These are phyloP conservation scores for Irpex lacteus DNA, from an alignment of 1,284 basidiomycete species.

Conservation along the genomic window DNA sequence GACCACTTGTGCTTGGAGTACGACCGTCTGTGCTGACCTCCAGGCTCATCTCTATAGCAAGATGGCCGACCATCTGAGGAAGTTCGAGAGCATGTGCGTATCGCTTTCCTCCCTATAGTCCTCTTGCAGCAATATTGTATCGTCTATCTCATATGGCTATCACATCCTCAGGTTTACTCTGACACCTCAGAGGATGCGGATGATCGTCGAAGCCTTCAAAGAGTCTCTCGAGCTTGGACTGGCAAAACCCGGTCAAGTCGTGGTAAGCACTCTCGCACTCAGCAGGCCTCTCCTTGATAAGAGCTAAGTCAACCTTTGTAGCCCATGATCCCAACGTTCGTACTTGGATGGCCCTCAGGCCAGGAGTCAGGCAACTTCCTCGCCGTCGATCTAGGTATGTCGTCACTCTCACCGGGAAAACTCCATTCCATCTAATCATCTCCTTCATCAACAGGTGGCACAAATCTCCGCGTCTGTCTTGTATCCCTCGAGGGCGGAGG, in stretches of 20 bases:
- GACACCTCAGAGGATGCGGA: conserved; percentile 92
- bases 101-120: neutral
- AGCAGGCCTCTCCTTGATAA: neutral
- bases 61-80: conserved; percentile 87
- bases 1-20: conserved; percentile 3
- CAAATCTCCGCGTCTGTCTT: conserved; percentile 96
- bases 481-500: conserved; percentile 90
- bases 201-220: conserved; percentile 96
- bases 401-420: conserved; percentile 7
- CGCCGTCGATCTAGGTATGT: conserved; percentile 87
- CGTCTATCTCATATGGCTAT: neutral
- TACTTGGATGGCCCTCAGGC: conserved; percentile 96
- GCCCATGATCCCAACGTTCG: conserved; percentile 96
- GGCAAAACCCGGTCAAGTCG: conserved; percentile 80
- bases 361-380: conserved; percentile 89
- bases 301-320: conserved; percentile 27
- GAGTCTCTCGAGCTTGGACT: conserved; percentile 89
- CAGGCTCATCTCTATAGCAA: conserved; percentile 46
- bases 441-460: conserved; percentile 61
- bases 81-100: conserved; percentile 79
- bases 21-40: conserved; percentile 19
- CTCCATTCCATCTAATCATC: conserved; percentile 4
- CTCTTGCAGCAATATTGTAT: neutral
- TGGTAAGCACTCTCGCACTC: conserved; percentile 61
- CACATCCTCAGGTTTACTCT: conserved; percentile 65